Percentiles rank a stretch among this genome's conserved stretches.
Conservation (phyloP, 352 stramenopile genomes). For the Phytophthora citrophthora region DNA sequence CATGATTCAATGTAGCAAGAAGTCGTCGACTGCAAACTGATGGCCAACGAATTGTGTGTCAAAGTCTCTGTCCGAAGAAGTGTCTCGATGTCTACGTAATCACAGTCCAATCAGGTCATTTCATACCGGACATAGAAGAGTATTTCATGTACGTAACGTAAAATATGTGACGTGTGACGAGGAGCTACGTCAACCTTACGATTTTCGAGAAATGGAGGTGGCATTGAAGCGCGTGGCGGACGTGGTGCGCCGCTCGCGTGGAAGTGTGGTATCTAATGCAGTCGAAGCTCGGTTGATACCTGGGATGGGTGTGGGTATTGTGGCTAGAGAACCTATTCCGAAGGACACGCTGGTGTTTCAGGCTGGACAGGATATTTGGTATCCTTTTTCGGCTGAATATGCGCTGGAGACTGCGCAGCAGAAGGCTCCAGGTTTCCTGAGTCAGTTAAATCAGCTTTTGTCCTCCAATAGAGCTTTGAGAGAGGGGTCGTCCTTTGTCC, state of each 20-base stretch:
- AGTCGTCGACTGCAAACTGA: constrained; percentile 25
- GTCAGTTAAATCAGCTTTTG: constrained; percentile 61
- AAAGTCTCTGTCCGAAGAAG: constrained; percentile 25
- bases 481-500: constrained; percentile 51
- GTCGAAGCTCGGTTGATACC: constrained; percentile 57
- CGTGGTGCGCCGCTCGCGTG: constrained; percentile 53
- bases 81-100: not conserved
- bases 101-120: not conserved
- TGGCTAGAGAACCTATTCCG: constrained; percentile 58
- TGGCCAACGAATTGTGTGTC: constrained; percentile 36
- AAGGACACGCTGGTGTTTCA: constrained; percentile 73
- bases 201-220: constrained; percentile 34
- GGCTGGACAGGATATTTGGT: constrained; percentile 61
- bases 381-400: constrained; percentile 76
- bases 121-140: not conserved
- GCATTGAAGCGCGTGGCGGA: constrained; percentile 59
- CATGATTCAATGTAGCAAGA: constrained; percentile 33
- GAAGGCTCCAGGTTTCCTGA: constrained; percentile 71
- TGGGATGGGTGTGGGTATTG: constrained; percentile 71
- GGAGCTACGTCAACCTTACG: not conserved
- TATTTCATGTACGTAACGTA: constrained; percentile 9
- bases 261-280: constrained; percentile 56
- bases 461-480: constrained; percentile 34
- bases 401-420: constrained; percentile 64
- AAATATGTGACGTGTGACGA: constrained; percentile 25